phyloP scores from a whole-genome alignment of 169 alveolate species.

The Plasmodium gonderi region DNA sequence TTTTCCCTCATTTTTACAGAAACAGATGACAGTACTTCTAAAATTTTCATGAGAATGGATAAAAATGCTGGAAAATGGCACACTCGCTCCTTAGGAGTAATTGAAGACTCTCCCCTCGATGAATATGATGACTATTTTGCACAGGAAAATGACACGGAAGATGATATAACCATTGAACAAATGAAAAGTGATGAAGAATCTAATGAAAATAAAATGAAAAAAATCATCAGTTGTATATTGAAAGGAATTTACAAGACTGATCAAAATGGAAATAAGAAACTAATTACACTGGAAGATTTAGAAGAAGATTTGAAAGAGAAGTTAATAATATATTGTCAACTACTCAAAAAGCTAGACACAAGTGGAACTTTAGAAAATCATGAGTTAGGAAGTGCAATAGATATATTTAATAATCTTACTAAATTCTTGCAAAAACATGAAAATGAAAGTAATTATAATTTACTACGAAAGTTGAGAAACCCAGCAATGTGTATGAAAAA shows the following conservation, averaged over 20 bases:
- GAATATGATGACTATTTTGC: neutral
- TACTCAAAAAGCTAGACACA: conserved; percentile 5
- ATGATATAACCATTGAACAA: neutral
- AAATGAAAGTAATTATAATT: neutral
- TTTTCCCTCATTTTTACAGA: neutral
- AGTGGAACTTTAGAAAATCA: conserved; percentile 18
- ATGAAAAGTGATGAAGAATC: neutral
- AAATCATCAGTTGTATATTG: neutral
- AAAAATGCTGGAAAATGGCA: neutral
- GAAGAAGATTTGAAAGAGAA: neutral
- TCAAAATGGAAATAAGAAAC: neutral
- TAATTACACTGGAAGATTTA: neutral
- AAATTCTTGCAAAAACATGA: neutral
- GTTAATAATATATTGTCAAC: neutral
- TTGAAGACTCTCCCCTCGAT: neutral
- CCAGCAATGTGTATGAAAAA: conserved; percentile 56
- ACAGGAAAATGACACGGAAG: neutral
- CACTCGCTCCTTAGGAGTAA: neutral
- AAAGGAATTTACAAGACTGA: neutral
- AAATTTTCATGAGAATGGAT: no score
- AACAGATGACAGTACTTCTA: no score
- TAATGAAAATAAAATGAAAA: neutral
- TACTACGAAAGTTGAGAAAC: conserved; percentile 7
- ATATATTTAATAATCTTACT: conserved; percentile 15
- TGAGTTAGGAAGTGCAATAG: conserved; percentile 2